Conservation (phyloP, 306 rosid species). For the Corylus americana region DNA sequence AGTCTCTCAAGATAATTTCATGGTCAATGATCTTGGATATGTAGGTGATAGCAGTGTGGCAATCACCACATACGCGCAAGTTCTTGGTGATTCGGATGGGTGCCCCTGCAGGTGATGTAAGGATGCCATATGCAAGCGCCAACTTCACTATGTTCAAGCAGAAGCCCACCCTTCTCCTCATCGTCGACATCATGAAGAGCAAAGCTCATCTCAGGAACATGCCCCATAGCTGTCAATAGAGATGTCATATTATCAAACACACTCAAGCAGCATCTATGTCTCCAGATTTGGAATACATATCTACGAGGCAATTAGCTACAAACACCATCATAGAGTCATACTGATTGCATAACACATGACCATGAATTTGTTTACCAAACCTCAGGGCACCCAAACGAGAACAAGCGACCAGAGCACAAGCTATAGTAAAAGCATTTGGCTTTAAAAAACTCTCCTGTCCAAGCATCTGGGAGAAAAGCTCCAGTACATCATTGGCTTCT, state of each 20-base stretch:
- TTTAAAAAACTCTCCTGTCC: constrained; percentile 34
- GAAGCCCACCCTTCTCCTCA: constrained; percentile 81
- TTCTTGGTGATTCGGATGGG: constrained; percentile 74
- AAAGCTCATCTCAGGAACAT: constrained; percentile 76
- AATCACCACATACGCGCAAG: constrained; percentile 75
- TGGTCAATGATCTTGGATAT: constrained; percentile 71
- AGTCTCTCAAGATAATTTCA: constrained; percentile 82
- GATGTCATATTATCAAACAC: constrained; percentile 75
- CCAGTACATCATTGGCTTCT: constrained; percentile 73
- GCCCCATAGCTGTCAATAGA: constrained; percentile 64
- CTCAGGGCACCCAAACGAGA: constrained; percentile 75
- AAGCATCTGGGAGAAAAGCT: constrained; percentile 71
- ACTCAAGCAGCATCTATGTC: constrained; percentile 64
- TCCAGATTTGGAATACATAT: constrained; percentile 88
- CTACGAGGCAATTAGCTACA: constrained; percentile 80
- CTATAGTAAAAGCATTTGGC: constrained; percentile 82
- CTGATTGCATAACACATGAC: constrained; percentile 54
- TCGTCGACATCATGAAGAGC: constrained; percentile 91
- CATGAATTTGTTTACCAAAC: constrained; percentile 70
- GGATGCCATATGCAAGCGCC: constrained; percentile 85
- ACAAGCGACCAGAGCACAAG: constrained; percentile 83
- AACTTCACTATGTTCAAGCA: constrained; percentile 86
- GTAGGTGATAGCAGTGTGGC: constrained; percentile 72
- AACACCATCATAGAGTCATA: constrained; percentile 43
- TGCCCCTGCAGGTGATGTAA: constrained; percentile 44